Evolutionary conservation across 345 rosid genomes (phyloP), one percentile per base, ranked within the genome.

Genomic region (Isatis tinctoria): DNA sequence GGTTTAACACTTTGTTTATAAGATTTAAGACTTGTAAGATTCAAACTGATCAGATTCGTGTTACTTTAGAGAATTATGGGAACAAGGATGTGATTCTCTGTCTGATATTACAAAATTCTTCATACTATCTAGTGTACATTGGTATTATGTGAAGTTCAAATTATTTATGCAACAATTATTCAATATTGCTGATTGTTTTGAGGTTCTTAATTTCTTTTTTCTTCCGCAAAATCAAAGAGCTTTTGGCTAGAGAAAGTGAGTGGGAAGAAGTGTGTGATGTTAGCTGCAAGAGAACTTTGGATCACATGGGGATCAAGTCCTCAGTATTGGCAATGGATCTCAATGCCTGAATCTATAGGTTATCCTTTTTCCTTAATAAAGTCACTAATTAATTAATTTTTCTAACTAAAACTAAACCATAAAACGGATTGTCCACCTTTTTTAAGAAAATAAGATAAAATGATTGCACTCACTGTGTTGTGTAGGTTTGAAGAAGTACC

Each of bases 231-330:
- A 56, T n/a, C 61, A 32, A 36, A 62, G 89, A 78, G 83, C 81
- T 78, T 82, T 48, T 82, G 62, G 39, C 52, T 86, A 72, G 89
- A 86, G 27, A 78, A 78, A 54, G n/a, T 4, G 57, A 86, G 67
- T 69, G 89, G 87, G 71, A 83, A 82, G 78, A 80, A 65, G 14
- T 43, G 67, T 63, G 48, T 63, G 13, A 43, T 63, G 68, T 44
- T 63, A 44, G 80, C 91, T 1, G 71, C 91, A 0, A 82, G 78
- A 67, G 82, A 73, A 10, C 79, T 87, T 1, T 6, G 20, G 39
- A 87, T 87, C 65, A 67, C 78, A 20, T 87, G 91, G 88, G 78
- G 88, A 28, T 79, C 62, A 53, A 78, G 78, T 36, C 87, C 91
- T 7, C 2, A 33, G 0, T 79, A 87, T 73, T 87, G 92, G 92